Evolutionary conservation across 768 basidiomycete species (phyloP).

Genomic region (Inosperma sp.): DNA sequence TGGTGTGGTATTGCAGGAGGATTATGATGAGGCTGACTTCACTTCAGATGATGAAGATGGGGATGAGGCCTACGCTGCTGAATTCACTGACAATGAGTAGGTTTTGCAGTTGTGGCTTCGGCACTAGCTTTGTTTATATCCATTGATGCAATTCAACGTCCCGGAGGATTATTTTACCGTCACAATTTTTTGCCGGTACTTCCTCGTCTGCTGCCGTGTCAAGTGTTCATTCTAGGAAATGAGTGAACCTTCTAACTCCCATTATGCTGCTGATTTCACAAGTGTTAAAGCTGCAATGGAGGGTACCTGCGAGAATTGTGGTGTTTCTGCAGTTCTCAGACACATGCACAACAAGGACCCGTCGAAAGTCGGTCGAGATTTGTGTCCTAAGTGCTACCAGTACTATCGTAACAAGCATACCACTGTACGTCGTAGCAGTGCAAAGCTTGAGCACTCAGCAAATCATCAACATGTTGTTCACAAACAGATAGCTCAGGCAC

Average conservation of each 20-base stretch:
- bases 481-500: neutral
- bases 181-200: no score
- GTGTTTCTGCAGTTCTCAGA: neutral
- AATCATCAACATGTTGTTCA: neutral
- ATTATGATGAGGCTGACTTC: neutral
- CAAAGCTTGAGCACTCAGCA: neutral
- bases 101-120: neutral
- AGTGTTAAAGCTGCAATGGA: neutral
- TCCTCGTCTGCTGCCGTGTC: neutral
- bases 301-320: neutral
- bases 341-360: neutral
- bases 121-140: neutral
- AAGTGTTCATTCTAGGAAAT: neutral
- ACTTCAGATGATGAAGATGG: neutral
- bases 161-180: no score
- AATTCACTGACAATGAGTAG: neutral
- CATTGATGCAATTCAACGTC: neutral
- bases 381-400: conserved; percentile 1
- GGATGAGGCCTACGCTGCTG: no score
- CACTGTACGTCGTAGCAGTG: neutral
- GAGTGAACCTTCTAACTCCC: neutral
- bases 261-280: conserved; percentile 1
- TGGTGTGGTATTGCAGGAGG: neutral
- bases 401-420: neutral
- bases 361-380: neutral